Conservation (phyloP, 495 filamentous ascomycete species). For the Cenococcum geophilum region DNA sequence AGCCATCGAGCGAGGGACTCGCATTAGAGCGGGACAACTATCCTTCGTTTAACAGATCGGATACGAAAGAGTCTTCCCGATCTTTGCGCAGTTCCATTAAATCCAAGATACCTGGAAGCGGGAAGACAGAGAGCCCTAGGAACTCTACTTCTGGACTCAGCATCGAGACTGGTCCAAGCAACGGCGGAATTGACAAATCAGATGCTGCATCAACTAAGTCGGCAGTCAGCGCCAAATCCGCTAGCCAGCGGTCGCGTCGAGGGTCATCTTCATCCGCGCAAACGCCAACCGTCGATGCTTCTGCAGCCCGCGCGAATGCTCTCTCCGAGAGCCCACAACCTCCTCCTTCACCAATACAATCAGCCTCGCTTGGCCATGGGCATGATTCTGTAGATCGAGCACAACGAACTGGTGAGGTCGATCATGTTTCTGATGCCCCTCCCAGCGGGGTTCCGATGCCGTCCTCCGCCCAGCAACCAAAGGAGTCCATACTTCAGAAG, state of each 20-base stretch:
- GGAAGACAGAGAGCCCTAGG: slow-evolving; percentile 75
- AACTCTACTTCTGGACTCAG: slow-evolving; percentile 60
- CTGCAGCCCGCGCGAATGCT: slow-evolving; percentile 33
- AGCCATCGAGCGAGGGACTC: slow-evolving; percentile 41
- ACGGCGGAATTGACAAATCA: slow-evolving; percentile 54
- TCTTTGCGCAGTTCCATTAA: slow-evolving; percentile 69
- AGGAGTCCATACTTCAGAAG: slow-evolving; percentile 78
- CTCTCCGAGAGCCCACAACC: slow-evolving; percentile 57
- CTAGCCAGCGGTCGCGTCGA: slow-evolving; percentile 39
- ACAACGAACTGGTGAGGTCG: slow-evolving; percentile 83
- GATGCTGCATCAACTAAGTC: slow-evolving; percentile 71
- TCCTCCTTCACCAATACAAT: slow-evolving; percentile 85
- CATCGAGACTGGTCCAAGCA: slow-evolving; percentile 43
- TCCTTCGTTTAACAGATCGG: slow-evolving; percentile 86
- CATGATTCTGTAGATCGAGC: slow-evolving; percentile 75
- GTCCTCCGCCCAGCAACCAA: slow-evolving; percentile 51
- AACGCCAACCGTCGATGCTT: slow-evolving; percentile 29
- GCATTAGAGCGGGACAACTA: slow-evolving; percentile 58
- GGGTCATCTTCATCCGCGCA: slow-evolving; percentile 37
- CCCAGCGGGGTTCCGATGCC: slow-evolving; percentile 53
- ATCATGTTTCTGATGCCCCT: slow-evolving; percentile 90
- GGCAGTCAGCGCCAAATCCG: slow-evolving; percentile 50
- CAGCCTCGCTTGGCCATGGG: slow-evolving; percentile 64
- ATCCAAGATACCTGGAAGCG: slow-evolving; percentile 65
- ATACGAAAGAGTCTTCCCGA: slow-evolving; percentile 89